Conservation (phyloP, 192 early-diverging fungal species). For the Lobosporangium transversale region DNA sequence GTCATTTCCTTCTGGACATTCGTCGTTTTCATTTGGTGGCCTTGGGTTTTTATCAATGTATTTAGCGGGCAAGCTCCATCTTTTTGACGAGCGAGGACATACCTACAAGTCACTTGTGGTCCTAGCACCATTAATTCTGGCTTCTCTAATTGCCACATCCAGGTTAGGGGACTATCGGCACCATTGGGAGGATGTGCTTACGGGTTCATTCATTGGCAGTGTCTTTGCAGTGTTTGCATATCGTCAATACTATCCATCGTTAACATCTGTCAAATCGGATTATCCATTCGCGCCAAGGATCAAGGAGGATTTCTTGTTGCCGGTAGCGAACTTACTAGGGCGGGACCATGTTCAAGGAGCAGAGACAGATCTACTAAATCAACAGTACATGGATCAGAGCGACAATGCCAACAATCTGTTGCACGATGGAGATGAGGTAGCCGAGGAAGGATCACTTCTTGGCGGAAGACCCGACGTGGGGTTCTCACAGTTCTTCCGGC, state of each 20-base stretch:
- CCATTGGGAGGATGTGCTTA: slow-evolving; percentile 80
- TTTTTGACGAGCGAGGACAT: slow-evolving; percentile 73
- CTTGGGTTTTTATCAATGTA: slow-evolving; percentile 74
- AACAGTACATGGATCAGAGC: slow-evolving; percentile 13
- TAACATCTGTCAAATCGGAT: slow-evolving; percentile 23
- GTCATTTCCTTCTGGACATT: slow-evolving; percentile 92
- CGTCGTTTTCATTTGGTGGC: slow-evolving; percentile 81
- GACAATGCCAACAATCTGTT: not conserved
- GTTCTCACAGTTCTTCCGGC: slow-evolving; percentile 21
- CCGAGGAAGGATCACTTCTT: not conserved
- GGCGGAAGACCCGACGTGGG: slow-evolving; percentile 9
- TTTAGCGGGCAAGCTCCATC: slow-evolving; percentile 76
- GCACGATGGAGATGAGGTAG: not conserved
- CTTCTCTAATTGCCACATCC: slow-evolving; percentile 70
- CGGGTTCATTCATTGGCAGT: slow-evolving; percentile 65
- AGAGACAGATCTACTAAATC: no score
- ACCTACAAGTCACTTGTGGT: slow-evolving; percentile 76
- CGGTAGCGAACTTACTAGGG: not conserved
- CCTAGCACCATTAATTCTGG: slow-evolving; percentile 65
- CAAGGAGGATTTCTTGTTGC: slow-evolving; percentile 16
- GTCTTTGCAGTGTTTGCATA: slow-evolving; percentile 73
- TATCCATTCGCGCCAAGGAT: slow-evolving; percentile 41
- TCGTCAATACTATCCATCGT: slow-evolving; percentile 72
- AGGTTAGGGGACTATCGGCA: slow-evolving; percentile 81
- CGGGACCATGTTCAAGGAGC: not conserved